Percentiles rank a stretch among this genome's conserved stretches.
Evolutionary conservation across 305 asterid genomes (phyloP).

Genomic region (Euphrasia arctica): DNA sequence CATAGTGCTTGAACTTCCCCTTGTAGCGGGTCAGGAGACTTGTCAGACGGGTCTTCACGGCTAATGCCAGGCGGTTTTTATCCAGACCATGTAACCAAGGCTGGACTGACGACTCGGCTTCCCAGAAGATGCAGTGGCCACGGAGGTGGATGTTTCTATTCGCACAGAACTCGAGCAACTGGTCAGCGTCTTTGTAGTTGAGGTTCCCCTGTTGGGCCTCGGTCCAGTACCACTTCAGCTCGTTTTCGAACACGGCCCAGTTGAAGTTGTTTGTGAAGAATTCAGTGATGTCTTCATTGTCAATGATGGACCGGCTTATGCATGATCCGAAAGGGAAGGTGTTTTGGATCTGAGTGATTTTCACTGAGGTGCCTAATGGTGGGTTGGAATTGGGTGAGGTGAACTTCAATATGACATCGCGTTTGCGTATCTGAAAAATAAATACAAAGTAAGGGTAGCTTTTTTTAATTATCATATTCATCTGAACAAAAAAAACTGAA

Average conservation of each 20-base stretch:
- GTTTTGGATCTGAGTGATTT: conserved; percentile 63
- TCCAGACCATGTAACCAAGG: conserved; percentile 57
- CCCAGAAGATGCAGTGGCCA: conserved; percentile 98
- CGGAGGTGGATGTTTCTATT: conserved; percentile 45
- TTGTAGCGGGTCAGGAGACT: conserved; percentile 72
- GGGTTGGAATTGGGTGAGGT: conserved; percentile 38
- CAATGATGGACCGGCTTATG: conserved; percentile 56
- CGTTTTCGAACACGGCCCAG: conserved; percentile 90
- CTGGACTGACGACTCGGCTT: conserved; percentile 59
- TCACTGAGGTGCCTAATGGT: conserved; percentile 42
- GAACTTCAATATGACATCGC: conserved; percentile 64
- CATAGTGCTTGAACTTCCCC: conserved; percentile 78
- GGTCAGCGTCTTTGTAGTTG: conserved; percentile 82
- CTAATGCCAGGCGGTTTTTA: conserved; percentile 45
- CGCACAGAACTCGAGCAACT: conserved; percentile 31
- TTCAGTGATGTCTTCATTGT: conserved; percentile 64
- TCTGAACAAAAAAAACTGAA: background rate
- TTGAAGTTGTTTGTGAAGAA: conserved; percentile 78
- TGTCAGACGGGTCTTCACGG: conserved; percentile 56
- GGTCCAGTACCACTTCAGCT: conserved; percentile 90
- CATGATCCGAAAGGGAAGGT: conserved; percentile 86
- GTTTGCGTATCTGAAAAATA: conserved; percentile 65
- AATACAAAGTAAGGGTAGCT: too few species aligned
- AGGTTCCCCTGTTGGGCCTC: conserved; percentile 71
- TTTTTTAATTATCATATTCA: background rate